Conservation (phyloP, 1,284 basidiomycete genomes). For the Xerocomus cyaneibrunnescens region DNA sequence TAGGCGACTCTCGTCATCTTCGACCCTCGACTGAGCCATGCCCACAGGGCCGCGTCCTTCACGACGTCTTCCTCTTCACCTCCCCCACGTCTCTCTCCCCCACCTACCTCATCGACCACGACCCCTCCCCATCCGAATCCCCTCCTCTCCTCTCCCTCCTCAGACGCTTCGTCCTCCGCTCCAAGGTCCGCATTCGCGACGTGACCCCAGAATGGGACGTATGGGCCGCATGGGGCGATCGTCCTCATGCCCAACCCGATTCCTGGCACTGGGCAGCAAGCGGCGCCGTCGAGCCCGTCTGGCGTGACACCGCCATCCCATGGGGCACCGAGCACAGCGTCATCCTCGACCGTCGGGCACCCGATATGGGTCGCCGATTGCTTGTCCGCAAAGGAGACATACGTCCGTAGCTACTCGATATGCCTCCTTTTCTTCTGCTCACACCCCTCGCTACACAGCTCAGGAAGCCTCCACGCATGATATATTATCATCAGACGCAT, state of each 20-base stretch:
- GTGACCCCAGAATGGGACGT: conserved; percentile 75
- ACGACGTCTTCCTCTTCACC: conserved; percentile 86
- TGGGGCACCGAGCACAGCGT: conserved; percentile 57
- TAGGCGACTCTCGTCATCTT: conserved; percentile 61
- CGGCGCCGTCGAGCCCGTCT: conserved; percentile 67
- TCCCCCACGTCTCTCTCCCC: conserved; percentile 47
- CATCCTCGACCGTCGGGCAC: conserved; percentile 71
- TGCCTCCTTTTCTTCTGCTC: conserved; percentile 1
- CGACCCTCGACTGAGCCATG: neutral
- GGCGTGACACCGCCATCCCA: conserved; percentile 49
- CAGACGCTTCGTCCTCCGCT: conserved; percentile 85
- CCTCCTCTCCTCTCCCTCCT: conserved; percentile 63
- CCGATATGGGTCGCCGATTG: conserved; percentile 74
- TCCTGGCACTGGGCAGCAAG: conserved; percentile 60
- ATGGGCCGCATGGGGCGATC: conserved; percentile 77
- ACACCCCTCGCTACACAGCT: conserved; percentile 42
- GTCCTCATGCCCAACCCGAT: conserved; percentile 40
- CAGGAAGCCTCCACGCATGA: conserved; percentile 56
- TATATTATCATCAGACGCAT: conserved; percentile 51
- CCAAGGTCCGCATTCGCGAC: conserved; percentile 84
- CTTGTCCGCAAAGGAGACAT: conserved; percentile 66
- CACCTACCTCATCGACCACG: conserved; percentile 76
- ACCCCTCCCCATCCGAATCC: conserved; percentile 54
- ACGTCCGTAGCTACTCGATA: conserved; percentile 54
- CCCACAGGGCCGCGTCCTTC: conserved; percentile 81